These are phyloP conservation scores for Guillardia theta DNA, from an alignment of 78 protist species.

Conservation along the genomic window DNA sequence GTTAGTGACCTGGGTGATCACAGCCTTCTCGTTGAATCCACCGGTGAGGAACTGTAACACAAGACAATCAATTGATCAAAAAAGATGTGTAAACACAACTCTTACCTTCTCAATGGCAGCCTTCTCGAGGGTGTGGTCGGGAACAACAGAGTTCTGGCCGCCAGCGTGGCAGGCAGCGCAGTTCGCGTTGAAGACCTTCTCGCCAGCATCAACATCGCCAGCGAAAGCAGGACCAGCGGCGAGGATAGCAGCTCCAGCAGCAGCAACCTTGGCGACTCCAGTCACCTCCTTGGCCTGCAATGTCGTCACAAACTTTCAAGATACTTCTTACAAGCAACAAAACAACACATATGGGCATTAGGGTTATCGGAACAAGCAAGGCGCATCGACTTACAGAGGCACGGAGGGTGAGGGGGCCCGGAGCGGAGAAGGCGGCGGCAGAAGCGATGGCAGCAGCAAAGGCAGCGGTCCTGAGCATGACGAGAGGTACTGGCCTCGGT, in stretches of 20 bases:
- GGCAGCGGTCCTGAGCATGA: background rate
- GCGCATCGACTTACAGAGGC: background rate
- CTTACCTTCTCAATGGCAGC: conserved; percentile 36
- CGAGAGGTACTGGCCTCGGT: too few relatives aligned
- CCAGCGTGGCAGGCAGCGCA: conserved; percentile 62
- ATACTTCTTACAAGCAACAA: background rate
- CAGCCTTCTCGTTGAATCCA: conserved; percentile 40
- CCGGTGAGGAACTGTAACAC: conserved; percentile 43
- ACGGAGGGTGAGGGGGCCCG: conserved; percentile 8
- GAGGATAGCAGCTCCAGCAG: conserved; percentile 26
- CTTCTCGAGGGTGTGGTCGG: conserved; percentile 53
- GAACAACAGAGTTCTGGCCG: conserved; percentile 47
- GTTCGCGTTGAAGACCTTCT: conserved; percentile 50
- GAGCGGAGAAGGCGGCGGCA: background rate
- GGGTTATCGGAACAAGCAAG: background rate
- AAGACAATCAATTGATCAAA: background rate
- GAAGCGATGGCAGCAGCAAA: background rate
- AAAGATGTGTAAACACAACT: background rate
- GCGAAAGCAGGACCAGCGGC: conserved; percentile 40
- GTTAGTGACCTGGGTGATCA: conserved; percentile 44
- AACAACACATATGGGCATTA: background rate
- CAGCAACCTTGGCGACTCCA: conserved; percentile 7
- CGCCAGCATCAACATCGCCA: conserved; percentile 34
- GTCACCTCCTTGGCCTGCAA: background rate
- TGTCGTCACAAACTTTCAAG: background rate